Evolutionary conservation across 192 early-diverging fungal species (phyloP).

Genomic region (Diversispora eburnea): DNA sequence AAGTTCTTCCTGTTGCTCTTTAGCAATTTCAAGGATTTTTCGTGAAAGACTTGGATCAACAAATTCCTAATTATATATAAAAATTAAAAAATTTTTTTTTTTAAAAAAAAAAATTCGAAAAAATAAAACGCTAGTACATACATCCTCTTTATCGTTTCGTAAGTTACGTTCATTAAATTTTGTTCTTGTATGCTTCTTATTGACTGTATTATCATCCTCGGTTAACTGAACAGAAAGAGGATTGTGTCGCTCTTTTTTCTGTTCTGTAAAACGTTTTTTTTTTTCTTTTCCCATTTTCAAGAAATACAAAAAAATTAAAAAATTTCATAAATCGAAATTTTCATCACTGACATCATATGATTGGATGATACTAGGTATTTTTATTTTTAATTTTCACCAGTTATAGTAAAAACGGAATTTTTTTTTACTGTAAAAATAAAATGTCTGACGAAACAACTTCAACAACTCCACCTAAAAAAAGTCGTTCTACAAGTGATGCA

Average conservation of each 20-base stretch:
- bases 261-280: conserved; percentile 39
- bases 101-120: conserved; percentile 11
- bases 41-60: conserved; percentile 89
- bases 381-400: no score
- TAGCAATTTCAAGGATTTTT: conserved; percentile 84
- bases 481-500: conserved; percentile 7
- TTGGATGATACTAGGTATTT: no score
- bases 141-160: conserved; percentile 52
- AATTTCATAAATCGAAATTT: no score
- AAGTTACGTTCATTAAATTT: conserved; percentile 61
- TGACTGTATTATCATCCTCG: conserved; percentile 45
- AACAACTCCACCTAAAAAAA: background rate
- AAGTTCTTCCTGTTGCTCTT: conserved; percentile 89
- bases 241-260: conserved; percentile 67
- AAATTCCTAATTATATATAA: conserved; percentile 45
- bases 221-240: conserved; percentile 80
- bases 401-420: no score
- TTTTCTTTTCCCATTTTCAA: conserved; percentile 59
- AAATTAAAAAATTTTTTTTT: background rate
- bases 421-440: background rate
- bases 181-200: conserved; percentile 48
- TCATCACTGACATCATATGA: no score
- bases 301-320: conserved; percentile 24
- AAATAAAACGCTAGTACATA: conserved; percentile 21
- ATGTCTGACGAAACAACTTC: background rate